phyloP scores from a whole-genome alignment of 352 stramenopile species.

The Paralagenidium karlingii region DNA sequence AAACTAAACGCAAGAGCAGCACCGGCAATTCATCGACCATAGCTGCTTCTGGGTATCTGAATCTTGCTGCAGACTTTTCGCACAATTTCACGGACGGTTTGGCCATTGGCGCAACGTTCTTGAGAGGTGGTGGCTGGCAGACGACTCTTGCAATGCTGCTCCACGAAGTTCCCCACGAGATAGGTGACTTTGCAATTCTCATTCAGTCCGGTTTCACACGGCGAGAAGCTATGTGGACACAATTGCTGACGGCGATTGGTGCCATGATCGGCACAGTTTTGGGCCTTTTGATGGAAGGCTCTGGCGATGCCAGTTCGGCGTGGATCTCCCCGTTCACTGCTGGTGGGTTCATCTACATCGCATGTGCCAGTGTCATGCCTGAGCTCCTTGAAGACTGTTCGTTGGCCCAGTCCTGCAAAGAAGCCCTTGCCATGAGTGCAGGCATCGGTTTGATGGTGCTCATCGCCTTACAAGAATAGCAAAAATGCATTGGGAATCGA shows the following conservation, averaged over 20 bases:
- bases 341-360: slow-evolving; percentile 90
- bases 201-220: slow-evolving; percentile 85
- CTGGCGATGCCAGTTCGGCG: slow-evolving; percentile 45
- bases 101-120: slow-evolving; percentile 86
- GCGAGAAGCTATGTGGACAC: slow-evolving; percentile 81
- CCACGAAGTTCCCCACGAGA: slow-evolving; percentile 87
- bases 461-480: slow-evolving; percentile 61
- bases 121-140: slow-evolving; percentile 58
- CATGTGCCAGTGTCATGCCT: slow-evolving; percentile 83
- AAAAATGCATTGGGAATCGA: neutral
- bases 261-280: slow-evolving; percentile 85
- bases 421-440: slow-evolving; percentile 47
- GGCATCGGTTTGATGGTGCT: slow-evolving; percentile 68
- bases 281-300: slow-evolving; percentile 62
- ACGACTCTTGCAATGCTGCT: slow-evolving; percentile 83
- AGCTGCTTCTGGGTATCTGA: slow-evolving; percentile 79
- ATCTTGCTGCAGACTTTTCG: slow-evolving; percentile 83
- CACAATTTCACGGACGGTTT: slow-evolving; percentile 92
- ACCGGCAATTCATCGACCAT: slow-evolving; percentile 10
- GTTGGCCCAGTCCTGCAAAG: slow-evolving; percentile 50
- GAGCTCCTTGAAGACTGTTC: slow-evolving; percentile 83
- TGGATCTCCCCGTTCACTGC: slow-evolving; percentile 80
- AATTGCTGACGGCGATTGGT: slow-evolving; percentile 86
- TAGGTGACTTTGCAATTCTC: slow-evolving; percentile 87
- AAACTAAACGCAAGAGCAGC: neutral